Evolutionary conservation across 2,329 filamentous ascomycete species (phyloP).

Genomic region (Drechslerella stenobrocha): DNA sequence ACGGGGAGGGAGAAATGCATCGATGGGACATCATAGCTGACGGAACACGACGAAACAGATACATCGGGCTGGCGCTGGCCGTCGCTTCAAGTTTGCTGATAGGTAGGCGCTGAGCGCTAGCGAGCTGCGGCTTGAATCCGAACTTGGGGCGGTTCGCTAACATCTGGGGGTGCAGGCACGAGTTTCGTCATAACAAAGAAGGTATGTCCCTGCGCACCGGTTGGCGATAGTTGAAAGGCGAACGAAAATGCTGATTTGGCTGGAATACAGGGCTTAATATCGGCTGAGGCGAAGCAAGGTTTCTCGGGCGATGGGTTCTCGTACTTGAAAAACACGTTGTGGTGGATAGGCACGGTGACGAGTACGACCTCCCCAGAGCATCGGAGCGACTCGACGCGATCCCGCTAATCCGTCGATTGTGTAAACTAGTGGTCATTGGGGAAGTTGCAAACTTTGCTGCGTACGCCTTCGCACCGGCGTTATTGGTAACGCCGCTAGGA

Average conservation of each 20-base stretch:
- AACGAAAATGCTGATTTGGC: slow-evolving; percentile 14
- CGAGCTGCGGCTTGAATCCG: slow-evolving; percentile 17
- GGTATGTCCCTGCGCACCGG: slow-evolving; percentile 60
- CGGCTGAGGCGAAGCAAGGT: slow-evolving; percentile 86
- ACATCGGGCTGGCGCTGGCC: slow-evolving; percentile 74
- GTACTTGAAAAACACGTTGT: slow-evolving; percentile 90
- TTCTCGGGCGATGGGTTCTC: slow-evolving; percentile 96
- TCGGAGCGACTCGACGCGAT: slow-evolving; percentile 1
- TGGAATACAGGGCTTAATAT: slow-evolving; percentile 72
- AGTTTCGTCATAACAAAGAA: slow-evolving; percentile 99
- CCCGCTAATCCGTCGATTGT: slow-evolving; percentile 19
- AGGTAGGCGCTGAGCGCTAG: slow-evolving; percentile 61
- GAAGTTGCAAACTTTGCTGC: slow-evolving; percentile 97
- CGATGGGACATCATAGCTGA: no score
- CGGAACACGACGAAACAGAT: slow-evolving; percentile 60
- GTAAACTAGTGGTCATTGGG: slow-evolving; percentile 74
- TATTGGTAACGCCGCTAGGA: slow-evolving; percentile 91
- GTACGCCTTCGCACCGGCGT: slow-evolving; percentile 98
- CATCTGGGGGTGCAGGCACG: slow-evolving; percentile 64
- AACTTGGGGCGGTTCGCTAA: slow-evolving; percentile 18
- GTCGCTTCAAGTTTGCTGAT: slow-evolving; percentile 75
- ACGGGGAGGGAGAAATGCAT: neutral
- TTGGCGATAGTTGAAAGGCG: neutral
- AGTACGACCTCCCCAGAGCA: slow-evolving; percentile 61
- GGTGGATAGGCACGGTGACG: slow-evolving; percentile 93